Evolutionary conservation across 345 rosid genomes (phyloP).

Genomic region (Kandelia obovata): DNA sequence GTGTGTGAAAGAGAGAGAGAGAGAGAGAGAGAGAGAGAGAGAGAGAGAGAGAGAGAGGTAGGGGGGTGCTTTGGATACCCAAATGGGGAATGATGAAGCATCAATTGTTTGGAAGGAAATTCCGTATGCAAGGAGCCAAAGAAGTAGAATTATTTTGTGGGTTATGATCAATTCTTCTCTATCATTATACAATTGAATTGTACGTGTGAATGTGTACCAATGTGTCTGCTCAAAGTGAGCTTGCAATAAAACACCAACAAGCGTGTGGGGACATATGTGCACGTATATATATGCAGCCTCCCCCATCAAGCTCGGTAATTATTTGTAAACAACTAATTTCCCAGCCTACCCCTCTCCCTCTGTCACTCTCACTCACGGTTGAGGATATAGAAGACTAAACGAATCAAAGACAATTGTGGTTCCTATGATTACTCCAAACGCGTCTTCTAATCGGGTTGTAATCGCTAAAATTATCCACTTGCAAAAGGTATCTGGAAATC

Average conservation of each 20-base stretch:
- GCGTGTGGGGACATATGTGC: slow-evolving; percentile 17
- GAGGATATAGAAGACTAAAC: no score
- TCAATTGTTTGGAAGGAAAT: slow-evolving; percentile 14
- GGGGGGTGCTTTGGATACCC: slow-evolving; percentile 12
- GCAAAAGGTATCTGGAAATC: no score
- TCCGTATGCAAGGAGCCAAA: slow-evolving; percentile 23
- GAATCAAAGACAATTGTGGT: no score
- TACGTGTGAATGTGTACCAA: background rate
- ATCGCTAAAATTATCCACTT: no score
- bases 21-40: background rate
- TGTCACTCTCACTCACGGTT: no score
- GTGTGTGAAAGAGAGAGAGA: background rate
- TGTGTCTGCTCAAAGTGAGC: slow-evolving; percentile 19
- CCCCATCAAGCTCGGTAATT: background rate
- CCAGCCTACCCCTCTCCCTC: no score
- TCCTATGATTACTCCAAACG: no score
- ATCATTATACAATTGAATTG: background rate
- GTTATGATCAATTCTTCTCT: background rate
- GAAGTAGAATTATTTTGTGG: background rate
- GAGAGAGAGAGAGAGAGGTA: background rate
- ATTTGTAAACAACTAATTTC: background rate
- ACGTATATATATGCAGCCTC: background rate
- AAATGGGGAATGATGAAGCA: slow-evolving; percentile 17
- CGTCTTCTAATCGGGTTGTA: no score
- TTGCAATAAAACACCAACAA: slow-evolving; percentile 10